Conservation (phyloP, 495 filamentous ascomycete species). For the Halenospora varia region DNA sequence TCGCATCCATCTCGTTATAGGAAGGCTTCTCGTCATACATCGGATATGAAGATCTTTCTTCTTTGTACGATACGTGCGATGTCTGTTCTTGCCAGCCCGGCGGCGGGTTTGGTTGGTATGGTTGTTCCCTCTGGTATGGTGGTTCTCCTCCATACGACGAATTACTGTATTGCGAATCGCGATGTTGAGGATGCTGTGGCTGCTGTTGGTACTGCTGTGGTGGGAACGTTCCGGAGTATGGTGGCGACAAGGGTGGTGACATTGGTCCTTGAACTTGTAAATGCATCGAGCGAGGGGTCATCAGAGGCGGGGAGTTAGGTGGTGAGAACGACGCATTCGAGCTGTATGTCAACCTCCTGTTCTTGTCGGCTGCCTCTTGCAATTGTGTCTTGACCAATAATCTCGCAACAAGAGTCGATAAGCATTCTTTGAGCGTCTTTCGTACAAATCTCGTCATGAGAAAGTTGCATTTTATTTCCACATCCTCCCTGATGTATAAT, state of each 20-base stretch:
- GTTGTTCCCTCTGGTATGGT: not conserved
- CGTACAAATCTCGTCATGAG: conserved; percentile 69
- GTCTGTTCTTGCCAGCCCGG: not conserved
- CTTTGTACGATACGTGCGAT: not conserved
- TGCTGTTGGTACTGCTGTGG: not conserved
- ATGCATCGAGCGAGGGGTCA: not conserved
- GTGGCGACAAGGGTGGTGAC: not conserved
- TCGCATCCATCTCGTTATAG: not conserved
- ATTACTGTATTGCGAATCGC: not conserved
- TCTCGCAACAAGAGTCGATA: conserved; percentile 60
- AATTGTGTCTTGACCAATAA: conserved; percentile 56
- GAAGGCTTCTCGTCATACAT: not conserved
- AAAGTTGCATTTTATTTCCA: conserved; percentile 72
- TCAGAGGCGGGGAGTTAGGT: not conserved
- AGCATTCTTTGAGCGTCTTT: conserved; percentile 66
- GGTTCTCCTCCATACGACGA: too few species aligned
- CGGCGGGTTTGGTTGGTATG: not conserved
- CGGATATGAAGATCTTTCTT: not conserved
- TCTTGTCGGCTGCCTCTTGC: conserved; percentile 17
- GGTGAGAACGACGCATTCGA: not conserved
- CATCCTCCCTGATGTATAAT: conserved; percentile 72
- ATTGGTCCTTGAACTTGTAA: not conserved
- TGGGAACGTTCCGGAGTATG: not conserved
- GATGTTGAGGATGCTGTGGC: not conserved
- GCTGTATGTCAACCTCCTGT: conserved; percentile 13